These are phyloP conservation scores for Mesotaenium endlicherianum DNA, from an alignment of 139 green algal genomes.

Conservation along the genomic window DNA sequence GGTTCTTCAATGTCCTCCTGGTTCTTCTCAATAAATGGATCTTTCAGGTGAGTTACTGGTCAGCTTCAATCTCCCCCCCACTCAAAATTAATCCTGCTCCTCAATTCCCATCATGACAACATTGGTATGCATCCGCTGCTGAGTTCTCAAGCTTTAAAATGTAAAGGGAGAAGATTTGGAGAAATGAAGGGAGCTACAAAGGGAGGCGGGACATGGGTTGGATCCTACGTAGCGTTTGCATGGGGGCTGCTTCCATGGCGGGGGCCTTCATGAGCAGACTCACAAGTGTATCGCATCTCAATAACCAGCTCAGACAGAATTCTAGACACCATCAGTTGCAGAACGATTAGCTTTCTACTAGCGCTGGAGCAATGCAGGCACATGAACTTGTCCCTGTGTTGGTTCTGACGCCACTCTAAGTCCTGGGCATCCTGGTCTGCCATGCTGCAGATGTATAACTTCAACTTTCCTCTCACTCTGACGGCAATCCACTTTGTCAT, in stretches of 20 bases:
- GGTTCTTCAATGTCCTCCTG: slow-evolving; percentile 45
- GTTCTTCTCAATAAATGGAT: slow-evolving; percentile 48
- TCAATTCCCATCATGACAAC: too few species aligned
- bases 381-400: neutral
- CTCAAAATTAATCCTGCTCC: too few species aligned
- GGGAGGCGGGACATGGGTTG: too few species aligned
- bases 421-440: neutral
- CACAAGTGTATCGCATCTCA: too few species aligned
- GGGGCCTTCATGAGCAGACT: too few species aligned
- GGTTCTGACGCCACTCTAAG: neutral
- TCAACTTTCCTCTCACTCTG: slow-evolving; percentile 54
- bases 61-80: too few species aligned
- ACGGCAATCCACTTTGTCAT: slow-evolving; percentile 54
- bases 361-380: neutral
- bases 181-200: too few species aligned
- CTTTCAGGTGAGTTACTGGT: slow-evolving; percentile 46
- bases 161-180: too few species aligned
- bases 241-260: too few species aligned
- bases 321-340: neutral
- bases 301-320: neutral
- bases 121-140: too few species aligned
- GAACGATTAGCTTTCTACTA: neutral
- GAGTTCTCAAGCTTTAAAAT: too few species aligned
- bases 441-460: slow-evolving; percentile 45
- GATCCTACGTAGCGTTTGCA: too few species aligned